Evolutionary conservation across 139 green algal genomes (phyloP).

Genomic region (Monoraphidium neglectum): DNA sequence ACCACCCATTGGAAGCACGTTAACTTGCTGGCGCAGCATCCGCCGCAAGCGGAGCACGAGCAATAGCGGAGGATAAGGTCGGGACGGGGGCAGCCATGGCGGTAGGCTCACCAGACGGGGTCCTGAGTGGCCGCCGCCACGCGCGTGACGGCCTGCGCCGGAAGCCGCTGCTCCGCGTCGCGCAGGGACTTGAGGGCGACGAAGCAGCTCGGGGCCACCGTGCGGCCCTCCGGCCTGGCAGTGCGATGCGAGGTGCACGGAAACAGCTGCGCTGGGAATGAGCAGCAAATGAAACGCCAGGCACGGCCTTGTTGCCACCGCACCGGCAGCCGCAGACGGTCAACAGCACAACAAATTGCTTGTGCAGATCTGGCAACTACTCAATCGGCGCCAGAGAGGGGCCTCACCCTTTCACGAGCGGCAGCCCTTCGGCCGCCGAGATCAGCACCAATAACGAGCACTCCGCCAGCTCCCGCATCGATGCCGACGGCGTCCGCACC

Average conservation of each 20-base stretch:
- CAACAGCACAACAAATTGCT: constrained; percentile 1
- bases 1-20: no score
- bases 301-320: no score
- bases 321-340: background rate
- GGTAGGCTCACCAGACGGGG: constrained; percentile 21
- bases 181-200: constrained; percentile 21
- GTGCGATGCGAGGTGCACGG: no score
- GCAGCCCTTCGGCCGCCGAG: constrained; percentile 35
- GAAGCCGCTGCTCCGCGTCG: background rate
- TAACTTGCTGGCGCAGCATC: no score
- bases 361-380: background rate
- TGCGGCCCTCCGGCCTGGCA: background rate
- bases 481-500: no score
- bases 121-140: background rate
- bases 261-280: no score
- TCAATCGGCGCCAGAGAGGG: background rate
- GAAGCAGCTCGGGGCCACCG: background rate
- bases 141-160: constrained; percentile 32
- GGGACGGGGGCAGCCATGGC: no score
- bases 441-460: constrained; percentile 34
- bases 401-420: constrained; percentile 26
- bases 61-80: no score
- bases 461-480: background rate
- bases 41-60: no score
- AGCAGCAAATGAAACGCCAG: no score